Evolutionary conservation across 1,284 basidiomycete species (phyloP), one percentile per base, ranked within the genome.

Genomic region (Apiotrichum veenhuisii): DNA sequence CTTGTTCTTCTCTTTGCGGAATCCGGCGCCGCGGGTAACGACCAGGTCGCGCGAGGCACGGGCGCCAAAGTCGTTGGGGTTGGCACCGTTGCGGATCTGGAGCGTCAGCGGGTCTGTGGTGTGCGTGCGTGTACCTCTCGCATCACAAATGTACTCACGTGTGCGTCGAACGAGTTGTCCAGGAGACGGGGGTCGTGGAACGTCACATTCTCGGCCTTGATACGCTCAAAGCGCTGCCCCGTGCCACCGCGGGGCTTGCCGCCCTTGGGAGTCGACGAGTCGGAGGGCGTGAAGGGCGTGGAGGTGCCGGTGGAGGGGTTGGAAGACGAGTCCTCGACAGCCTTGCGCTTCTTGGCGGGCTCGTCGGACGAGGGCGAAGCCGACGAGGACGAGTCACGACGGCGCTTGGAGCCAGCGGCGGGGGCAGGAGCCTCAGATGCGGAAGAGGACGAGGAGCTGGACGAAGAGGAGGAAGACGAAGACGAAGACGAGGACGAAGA

Each of bases 1-100:
- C 84, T 98, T 98, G 80, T 97, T 98, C 80, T 98, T 98, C 81
- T 97, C 95, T 78, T 98, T 98, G 54, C 92, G 84, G 81, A 98
- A 98, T 10, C 91, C 90, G 48, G 89, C 88, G 14, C 95, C 95
- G 8, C 91, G 84, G 2, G 95, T 98, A 23, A 94, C 89, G 64
- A 96, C 88, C 58, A 98, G 80, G 77, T 98, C 95, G 47, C 83
- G 81, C 59, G 86, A 85, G 0, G 95, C 95, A 55, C 82, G 83
- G 20, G 87, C 87, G 33, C 95, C 95, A 71, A 96, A 98, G 72
- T 97, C 95, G 64, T 86, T 87, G 22, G 66, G 65, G 3, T 81
- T 72, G 8, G 76, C 76, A 26, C 76, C 76, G 34, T 68, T 66
- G 78, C 3, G 82, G 85, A 57, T 81, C 87, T 89, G 46, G 20